Base-by-base conservation (phyloP, 345 rosid species). In the Hirschfeldia incana region DNA sequence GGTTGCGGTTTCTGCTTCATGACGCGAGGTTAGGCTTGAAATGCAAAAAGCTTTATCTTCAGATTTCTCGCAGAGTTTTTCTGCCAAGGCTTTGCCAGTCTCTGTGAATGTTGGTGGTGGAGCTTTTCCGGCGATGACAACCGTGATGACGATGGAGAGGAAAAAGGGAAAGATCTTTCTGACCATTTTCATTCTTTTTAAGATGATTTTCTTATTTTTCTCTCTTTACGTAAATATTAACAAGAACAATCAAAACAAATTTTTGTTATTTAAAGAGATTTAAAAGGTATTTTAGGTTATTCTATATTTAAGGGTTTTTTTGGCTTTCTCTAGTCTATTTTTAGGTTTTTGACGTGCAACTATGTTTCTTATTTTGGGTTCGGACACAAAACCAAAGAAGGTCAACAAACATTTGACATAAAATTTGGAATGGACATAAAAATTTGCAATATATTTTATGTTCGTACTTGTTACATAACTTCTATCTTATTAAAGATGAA, bases 1-100 rank as follows among this genome's bases (percentile, higher is more conserved):
- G 71, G 84, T 85, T 3, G 91, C 86, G 32, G 74, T 61, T 34
- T 74, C 49, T 78, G 83, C 74, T 1, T 83, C 88, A 0, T 83
- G 87, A 63, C 83, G 78, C 0, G 88, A 81, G 3, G 51, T 63
- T 28, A 92, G 73, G 77, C 87, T 88, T 0, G 87, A 71, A 1
- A 86, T 21, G 82, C 96, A 92, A 6, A 88, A 81, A 1, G 67
- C 76, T 80, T 76, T 83, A 83, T 85, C 72, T n/a, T 76, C 84
- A 1, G 85, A 65, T 39, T 64, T 61, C 3, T 69, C 73, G 75
- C 97, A 92, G 10, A 87, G 66, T 61, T 76, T 81, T 49, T 76
- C 83, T 0, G 37, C 77, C 36, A 81, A 37, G 6, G 80, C 83
- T 76, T 66, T 64, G 74, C 83, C 83, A 71, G 29, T 81, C 46